phyloP scores from a whole-genome alignment of 495 filamentous ascomycete genomes.

The Cercophora samala region DNA sequence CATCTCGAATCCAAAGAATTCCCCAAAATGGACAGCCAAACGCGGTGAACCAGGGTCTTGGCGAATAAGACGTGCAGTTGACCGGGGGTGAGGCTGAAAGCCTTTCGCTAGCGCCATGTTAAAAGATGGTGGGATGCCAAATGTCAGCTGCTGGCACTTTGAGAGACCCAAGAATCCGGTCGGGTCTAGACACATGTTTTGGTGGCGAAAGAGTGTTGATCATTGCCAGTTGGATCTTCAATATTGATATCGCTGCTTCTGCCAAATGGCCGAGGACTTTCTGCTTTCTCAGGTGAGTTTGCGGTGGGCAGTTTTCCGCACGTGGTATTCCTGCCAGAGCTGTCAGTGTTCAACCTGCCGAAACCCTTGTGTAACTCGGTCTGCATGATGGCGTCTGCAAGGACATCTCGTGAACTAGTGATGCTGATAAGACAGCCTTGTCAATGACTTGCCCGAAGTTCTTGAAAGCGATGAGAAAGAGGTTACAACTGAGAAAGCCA shows the following conservation, averaged over 20 bases:
- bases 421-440: background rate
- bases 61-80: background rate
- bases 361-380: background rate
- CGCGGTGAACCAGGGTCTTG: background rate
- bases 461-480: background rate
- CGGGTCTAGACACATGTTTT: background rate
- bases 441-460: background rate
- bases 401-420: background rate
- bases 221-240: background rate
- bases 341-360: background rate
- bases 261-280: background rate
- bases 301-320: background rate
- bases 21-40: background rate
- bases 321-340: background rate
- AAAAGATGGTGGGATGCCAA: constrained; percentile 2
- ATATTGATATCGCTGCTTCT: background rate
- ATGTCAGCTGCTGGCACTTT: constrained; percentile 3
- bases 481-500: too few species aligned
- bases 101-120: constrained; percentile 1
- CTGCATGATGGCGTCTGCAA: background rate
- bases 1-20: background rate
- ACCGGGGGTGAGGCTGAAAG: background rate
- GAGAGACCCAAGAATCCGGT: background rate
- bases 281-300: background rate
- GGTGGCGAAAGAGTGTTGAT: background rate